Conservation (phyloP, 2,329 filamentous ascomycete species). For the Bisporella sp. region DNA sequence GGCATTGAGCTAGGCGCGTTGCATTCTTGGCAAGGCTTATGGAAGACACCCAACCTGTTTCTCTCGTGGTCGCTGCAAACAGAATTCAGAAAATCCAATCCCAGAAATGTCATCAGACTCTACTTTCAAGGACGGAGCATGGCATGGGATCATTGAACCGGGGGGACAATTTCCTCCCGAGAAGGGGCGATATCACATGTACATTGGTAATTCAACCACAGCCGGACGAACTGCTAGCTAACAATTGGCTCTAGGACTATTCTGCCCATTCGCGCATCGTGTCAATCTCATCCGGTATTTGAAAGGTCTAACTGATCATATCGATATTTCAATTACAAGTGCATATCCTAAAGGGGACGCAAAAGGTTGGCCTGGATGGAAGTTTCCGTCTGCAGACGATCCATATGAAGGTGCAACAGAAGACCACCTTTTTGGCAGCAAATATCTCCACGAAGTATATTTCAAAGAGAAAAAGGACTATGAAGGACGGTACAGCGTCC, state of each 20-base stretch:
- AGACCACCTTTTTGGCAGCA: slow-evolving; percentile 33
- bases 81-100: too few species aligned
- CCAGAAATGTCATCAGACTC: background rate
- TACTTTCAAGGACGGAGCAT: slow-evolving; percentile 18
- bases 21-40: too few species aligned
- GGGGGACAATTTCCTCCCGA: slow-evolving; percentile 55
- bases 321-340: slow-evolving; percentile 4
- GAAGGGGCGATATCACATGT: slow-evolving; percentile 86
- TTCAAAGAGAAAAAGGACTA: slow-evolving; percentile 58
- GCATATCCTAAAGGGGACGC: background rate
- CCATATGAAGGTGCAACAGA: background rate
- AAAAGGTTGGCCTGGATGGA: slow-evolving; percentile 9
- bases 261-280: slow-evolving; percentile 49
- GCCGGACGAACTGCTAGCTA: too few species aligned
- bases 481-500: slow-evolving; percentile 58
- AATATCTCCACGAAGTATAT: slow-evolving; percentile 59
- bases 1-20: too few species aligned
- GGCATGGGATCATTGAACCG: slow-evolving; percentile 17
- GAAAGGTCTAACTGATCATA: slow-evolving; percentile 79
- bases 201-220: slow-evolving; percentile 47
- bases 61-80: too few species aligned
- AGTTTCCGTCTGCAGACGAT: slow-evolving; percentile 4
- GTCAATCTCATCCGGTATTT: slow-evolving; percentile 79
- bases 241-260: background rate
- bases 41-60: too few species aligned